Evolutionary conservation across 208 protist species (phyloP).

Genomic region (Trypanosomatidae sp.): DNA sequence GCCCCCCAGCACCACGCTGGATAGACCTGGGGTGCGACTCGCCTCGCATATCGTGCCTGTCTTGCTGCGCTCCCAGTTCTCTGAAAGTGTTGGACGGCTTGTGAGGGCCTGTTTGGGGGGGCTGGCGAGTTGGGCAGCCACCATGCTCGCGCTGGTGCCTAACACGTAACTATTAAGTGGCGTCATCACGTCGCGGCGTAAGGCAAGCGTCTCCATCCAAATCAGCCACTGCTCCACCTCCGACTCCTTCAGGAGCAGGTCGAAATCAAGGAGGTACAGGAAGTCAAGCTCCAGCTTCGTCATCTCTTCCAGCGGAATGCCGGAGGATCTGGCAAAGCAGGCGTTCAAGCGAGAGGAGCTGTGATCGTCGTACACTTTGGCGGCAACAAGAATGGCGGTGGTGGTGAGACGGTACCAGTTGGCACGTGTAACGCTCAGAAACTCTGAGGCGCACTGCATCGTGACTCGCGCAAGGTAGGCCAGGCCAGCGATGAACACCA

Average conservation of each 20-base stretch:
- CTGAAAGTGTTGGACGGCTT: background rate
- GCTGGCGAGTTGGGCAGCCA: background rate
- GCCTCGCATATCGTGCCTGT: conserved; percentile 3
- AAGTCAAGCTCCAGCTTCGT: conserved; percentile 80
- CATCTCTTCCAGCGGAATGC: conserved; percentile 62
- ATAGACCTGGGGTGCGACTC: conserved; percentile 13
- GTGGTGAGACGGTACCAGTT: conserved; percentile 86
- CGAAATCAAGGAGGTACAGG: conserved; percentile 85
- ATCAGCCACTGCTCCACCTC: conserved; percentile 73
- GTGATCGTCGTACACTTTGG: conserved; percentile 89
- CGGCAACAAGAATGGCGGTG: conserved; percentile 65
- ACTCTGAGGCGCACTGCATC: conserved; percentile 40
- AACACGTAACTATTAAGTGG: conserved; percentile 61
- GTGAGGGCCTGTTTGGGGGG: background rate
- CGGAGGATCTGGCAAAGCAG: conserved; percentile 49
- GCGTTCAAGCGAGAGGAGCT: conserved; percentile 51
- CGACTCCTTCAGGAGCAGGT: conserved; percentile 66
- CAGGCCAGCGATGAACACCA: conserved; percentile 80
- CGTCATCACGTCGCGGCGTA: conserved; percentile 44
- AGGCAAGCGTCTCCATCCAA: conserved; percentile 79
- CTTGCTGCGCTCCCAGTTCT: conserved; percentile 6
- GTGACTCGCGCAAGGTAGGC: conserved; percentile 77
- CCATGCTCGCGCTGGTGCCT: conserved; percentile 7
- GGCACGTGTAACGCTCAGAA: conserved; percentile 51
- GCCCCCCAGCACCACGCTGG: conserved; percentile 5